Evolutionary conservation across 2,329 filamentous ascomycete genomes (phyloP), one percentile per base, ranked within the genome.

Genomic region (Colletotrichum limetticola): DNA sequence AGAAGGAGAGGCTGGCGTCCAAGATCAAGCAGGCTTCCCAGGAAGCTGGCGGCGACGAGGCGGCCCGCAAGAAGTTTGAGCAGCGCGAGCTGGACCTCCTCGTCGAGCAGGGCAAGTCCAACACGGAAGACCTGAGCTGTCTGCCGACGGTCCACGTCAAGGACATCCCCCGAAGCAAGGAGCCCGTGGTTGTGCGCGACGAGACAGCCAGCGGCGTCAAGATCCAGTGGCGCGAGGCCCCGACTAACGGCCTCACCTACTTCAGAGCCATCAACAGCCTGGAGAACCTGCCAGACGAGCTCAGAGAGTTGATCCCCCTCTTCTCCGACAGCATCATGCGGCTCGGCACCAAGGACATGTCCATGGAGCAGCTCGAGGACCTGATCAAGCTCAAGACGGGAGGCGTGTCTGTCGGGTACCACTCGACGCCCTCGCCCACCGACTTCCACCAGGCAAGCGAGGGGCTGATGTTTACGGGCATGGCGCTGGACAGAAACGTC

Each of bases 381-480:
- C 84, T 95, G 68, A 98, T 99, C 82, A 98, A 98, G 82, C 88
- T 98, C 35, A 97, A 97, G 85, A 98, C 97, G 1, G 97, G 97
- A 24, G 97, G 97, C 11, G 90, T 99, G 49, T 94, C 92, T 3
- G 91, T 97, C 19, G 92, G 93, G 1, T 95, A 98, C 77, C 94
- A 97, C 83, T 90, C 93, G n/a, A 91, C 93, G 0, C 90, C 95
- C 0, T 95, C 92, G 2, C 94, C 96, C 0, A 88, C 88, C 1
- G 90, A 96, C 76, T 91, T 94, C 67, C 87, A 89, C 35, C 86
- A 89, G 30, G 93, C 92, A 9, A 91, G 90, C 22, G 97, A 99
- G 83, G 97, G 97, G 0, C 85, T 99, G 30, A 90, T 93, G 14
- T 92, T 98, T 68, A 92, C 92, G 3, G 96, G 97, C 19, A 97